Evolutionary conservation across 1,284 basidiomycete species (phyloP).

Genomic region (Puccinia brachypodii): DNA sequence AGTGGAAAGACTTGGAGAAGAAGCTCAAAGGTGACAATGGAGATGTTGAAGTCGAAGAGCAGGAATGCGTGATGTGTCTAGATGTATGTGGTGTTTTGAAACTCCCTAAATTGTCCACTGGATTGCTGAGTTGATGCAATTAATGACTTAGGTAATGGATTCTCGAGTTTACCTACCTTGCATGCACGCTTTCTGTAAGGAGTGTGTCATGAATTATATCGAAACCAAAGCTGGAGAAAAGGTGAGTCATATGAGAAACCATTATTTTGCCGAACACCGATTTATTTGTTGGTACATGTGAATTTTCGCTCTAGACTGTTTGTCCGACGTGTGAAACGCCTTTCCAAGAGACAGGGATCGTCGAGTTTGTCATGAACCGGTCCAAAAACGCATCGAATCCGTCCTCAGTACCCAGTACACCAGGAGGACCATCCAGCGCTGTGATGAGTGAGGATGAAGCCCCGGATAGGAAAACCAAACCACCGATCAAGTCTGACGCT

Average conservation of each 20-base stretch:
- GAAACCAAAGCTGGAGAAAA: slow-evolving; percentile 42
- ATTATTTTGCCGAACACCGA: background rate
- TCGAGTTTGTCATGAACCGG: slow-evolving; percentile 39
- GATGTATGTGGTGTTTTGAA: slow-evolving; percentile 14
- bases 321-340: slow-evolving; percentile 14
- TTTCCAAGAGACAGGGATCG: slow-evolving; percentile 30
- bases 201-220: slow-evolving; percentile 31
- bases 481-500: background rate
- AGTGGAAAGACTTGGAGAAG: slow-evolving; percentile 29
- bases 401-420: slow-evolving; percentile 13
- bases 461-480: background rate
- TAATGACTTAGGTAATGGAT: slow-evolving; percentile 28
- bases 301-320: background rate
- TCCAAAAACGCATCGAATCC: slow-evolving; percentile 8
- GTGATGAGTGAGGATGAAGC: slow-evolving; percentile 34
- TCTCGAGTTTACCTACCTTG: slow-evolving; percentile 42
- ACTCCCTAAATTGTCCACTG: background rate
- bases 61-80: slow-evolving; percentile 41
- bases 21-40: slow-evolving; percentile 6
- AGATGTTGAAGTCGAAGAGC: slow-evolving; percentile 11
- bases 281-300: background rate
- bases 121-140: slow-evolving; percentile 1
- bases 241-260: background rate
- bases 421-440: background rate
- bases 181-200: slow-evolving; percentile 44